Conservation (phyloP, 192 early-diverging fungal genomes). For the Neocallimastix lanati region DNA sequence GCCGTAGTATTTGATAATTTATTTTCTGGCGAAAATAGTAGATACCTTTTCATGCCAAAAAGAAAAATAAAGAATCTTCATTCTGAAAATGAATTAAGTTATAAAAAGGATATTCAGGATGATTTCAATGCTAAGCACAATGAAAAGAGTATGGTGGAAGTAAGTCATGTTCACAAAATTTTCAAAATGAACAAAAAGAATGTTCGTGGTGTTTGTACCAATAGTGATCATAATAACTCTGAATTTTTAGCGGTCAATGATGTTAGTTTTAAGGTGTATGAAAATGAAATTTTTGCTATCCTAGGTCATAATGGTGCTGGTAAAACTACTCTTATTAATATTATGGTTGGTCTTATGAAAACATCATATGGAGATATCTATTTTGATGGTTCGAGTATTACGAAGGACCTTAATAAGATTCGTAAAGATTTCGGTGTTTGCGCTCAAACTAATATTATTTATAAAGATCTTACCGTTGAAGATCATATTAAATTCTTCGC, state of each 20-base stretch:
- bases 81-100: background rate
- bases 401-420: too few species aligned
- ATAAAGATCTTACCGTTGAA: too few species aligned
- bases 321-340: too few species aligned
- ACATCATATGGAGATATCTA: too few species aligned
- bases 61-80: background rate
- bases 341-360: too few species aligned
- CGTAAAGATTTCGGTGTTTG: too few species aligned
- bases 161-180: background rate
- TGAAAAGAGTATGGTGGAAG: background rate
- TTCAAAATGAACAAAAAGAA: background rate
- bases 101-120: background rate
- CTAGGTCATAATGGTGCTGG: too few species aligned
- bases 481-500: too few species aligned
- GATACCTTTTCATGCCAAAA: background rate
- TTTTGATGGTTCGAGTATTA: too few species aligned
- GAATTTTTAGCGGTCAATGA: background rate
- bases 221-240: too few species aligned
- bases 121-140: background rate
- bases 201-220: too few species aligned
- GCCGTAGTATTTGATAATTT: background rate
- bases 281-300: background rate
- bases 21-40: background rate
- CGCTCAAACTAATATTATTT: too few species aligned
- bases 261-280: background rate